These are phyloP conservation scores for Ophiostoma sp. DNA, from an alignment of 2,329 filamentous ascomycete genomes.

Conservation along the genomic window DNA sequence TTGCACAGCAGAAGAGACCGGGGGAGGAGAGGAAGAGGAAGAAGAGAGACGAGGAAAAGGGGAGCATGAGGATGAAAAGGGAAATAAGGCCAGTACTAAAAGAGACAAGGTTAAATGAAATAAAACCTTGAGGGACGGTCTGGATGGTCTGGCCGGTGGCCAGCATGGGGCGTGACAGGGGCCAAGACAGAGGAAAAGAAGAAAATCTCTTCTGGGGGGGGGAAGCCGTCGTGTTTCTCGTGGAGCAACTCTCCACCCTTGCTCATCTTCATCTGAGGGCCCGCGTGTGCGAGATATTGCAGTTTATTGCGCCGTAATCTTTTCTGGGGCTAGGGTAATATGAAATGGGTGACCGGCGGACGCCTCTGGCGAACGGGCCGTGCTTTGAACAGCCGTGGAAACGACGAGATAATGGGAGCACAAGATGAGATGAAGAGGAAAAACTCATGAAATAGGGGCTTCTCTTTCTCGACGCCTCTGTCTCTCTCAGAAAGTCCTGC, in stretches of 20 bases:
- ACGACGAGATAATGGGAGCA: background rate
- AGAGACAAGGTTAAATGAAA: constrained; percentile 27
- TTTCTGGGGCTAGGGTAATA: constrained; percentile 1
- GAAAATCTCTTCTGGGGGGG: background rate
- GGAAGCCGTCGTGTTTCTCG: constrained; percentile 7
- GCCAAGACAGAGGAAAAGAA: background rate
- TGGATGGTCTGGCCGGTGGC: background rate
- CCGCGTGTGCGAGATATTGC: background rate
- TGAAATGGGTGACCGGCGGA: background rate
- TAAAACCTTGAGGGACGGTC: constrained; percentile 6
- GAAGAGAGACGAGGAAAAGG: constrained; percentile 13
- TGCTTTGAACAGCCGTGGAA: background rate
- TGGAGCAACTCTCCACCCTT: constrained; percentile 20
- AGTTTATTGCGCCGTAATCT: constrained; percentile 10
- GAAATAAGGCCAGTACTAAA: constrained; percentile 23
- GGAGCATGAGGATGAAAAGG: constrained; percentile 15
- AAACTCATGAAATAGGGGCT: background rate
- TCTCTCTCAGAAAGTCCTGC: background rate
- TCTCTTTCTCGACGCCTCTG: background rate
- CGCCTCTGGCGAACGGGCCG: constrained; percentile 6
- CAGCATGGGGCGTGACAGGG: constrained; percentile 1
- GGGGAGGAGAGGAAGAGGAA: constrained; percentile 17
- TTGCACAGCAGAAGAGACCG: background rate
- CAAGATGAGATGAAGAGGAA: background rate
- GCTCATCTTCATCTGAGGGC: constrained; percentile 17